Evolutionary conservation across 257 asterid species (phyloP), one percentile per base, ranked within the genome.

Genomic region (Solanum pimpinellifolium): DNA sequence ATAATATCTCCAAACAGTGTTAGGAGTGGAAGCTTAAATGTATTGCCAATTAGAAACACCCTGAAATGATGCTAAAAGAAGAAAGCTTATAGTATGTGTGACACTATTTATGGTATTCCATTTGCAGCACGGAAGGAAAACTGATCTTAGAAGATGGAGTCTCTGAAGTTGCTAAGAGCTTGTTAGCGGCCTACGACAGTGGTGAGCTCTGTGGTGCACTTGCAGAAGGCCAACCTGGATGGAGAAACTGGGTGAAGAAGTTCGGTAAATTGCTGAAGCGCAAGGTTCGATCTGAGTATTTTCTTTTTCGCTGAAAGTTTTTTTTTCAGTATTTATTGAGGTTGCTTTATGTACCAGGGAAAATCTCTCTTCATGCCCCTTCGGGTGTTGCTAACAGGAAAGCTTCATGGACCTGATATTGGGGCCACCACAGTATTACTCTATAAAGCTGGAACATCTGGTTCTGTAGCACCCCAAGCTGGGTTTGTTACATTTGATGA

Each of bases 341-440:
- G 84, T 47, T 29, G 84, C 72, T 33, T 73, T 87, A n/a, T 59
- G 78, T 76, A 74, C 81, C 94, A 97, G 99, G 99, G 99, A 68
- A 97, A 94, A 91, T 91, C 98, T 83, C 97, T 97, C 31, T 95
- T 97, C 95, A 93, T 94, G 98, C 99, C 99, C 72, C 97, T 97
- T 56, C 94, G 98, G 52, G 91, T 97, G 86, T 87, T 94, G 90
- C 93, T 97, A 52, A 95, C 98, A 7, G 99, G 99, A 84, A 94
- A 92, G 91, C 96, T 97, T 75, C 98, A 97, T 75, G 98, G 99
- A 35, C 99, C 98, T 68, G 99, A 97, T 25, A 95, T 95, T 94
- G 99, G 96, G 66, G 88, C 94, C 46, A 89, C 92, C 59, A 23
- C 96, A 86, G 91, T 94, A 84, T 89, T 97, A 83, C 89, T 97